These are phyloP conservation scores for Termitomyces sp. DNA, from an alignment of 768 basidiomycete species.

Conservation along the genomic window DNA sequence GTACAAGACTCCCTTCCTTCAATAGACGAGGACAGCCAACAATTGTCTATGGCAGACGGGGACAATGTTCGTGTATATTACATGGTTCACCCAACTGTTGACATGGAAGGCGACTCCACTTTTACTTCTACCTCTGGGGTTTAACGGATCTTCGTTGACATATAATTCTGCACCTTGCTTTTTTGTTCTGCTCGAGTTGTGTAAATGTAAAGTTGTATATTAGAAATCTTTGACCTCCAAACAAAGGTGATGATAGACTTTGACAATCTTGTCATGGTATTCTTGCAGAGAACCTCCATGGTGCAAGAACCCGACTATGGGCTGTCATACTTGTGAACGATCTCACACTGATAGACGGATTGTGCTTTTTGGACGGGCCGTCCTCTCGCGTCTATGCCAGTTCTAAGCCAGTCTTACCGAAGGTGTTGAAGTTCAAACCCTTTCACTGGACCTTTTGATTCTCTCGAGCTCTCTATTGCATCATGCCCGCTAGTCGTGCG, in stretches of 20 bases:
- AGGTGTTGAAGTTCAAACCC: not conserved
- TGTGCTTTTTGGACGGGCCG: not conserved
- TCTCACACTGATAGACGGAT: not conserved
- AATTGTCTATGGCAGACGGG: constrained; percentile 43
- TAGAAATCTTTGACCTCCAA: not conserved
- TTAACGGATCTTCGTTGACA: not conserved
- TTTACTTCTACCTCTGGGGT: constrained; percentile 27
- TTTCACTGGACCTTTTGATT: not conserved
- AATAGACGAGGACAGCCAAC: constrained; percentile 52
- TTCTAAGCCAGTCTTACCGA: not conserved
- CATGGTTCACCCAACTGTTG: constrained; percentile 87
- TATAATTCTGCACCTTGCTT: constrained; percentile 6
- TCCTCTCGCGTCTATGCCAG: constrained; percentile 1
- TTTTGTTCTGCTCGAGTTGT: constrained; percentile 8
- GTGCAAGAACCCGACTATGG: not conserved
- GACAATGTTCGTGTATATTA: constrained; percentile 72
- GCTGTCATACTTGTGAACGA: not conserved
- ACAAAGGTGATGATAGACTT: not conserved
- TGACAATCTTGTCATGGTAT: not conserved
- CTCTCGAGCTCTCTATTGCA: constrained; percentile 1
- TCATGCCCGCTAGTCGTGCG: constrained; percentile 41
- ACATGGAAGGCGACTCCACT: constrained; percentile 51
- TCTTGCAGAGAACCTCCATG: not conserved
- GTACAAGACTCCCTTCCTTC: constrained; percentile 75
- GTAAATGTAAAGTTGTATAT: constrained; percentile 5